These are phyloP conservation scores for Melaleuca quinquenervia DNA, from an alignment of 345 rosid genomes.

Conservation along the genomic window DNA sequence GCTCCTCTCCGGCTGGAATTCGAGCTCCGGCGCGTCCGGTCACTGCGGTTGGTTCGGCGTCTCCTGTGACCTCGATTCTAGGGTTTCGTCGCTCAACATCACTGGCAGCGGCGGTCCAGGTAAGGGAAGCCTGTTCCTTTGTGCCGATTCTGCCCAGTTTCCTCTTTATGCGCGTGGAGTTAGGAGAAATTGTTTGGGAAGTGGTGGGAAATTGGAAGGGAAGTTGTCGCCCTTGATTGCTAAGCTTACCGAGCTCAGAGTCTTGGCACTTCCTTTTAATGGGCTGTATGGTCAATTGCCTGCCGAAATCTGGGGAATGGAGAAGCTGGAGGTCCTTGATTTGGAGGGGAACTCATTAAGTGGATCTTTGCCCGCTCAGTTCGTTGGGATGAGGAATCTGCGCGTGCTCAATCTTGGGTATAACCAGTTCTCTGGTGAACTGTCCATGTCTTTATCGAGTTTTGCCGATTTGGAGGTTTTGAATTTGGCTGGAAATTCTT, in stretches of 20 bases:
- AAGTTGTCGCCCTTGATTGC: conserved; percentile 39
- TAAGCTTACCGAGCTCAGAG: conserved; percentile 49
- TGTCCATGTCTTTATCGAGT: conserved; percentile 33
- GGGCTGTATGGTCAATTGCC: conserved; percentile 61
- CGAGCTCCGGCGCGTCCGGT: conserved; percentile 11
- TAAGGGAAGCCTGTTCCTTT: conserved; percentile 26
- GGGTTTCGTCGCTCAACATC: conserved; percentile 67
- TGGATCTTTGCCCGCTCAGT: conserved; percentile 39
- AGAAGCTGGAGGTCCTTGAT: conserved; percentile 79
- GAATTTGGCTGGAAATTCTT: conserved; percentile 65
- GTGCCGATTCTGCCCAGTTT: conserved; percentile 44
- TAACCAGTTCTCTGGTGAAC: conserved; percentile 50
- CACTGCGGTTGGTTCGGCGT: conserved; percentile 73
- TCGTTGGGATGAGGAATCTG: conserved; percentile 39
- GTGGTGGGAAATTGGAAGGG: conserved; percentile 48
- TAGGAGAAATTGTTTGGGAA: conserved; percentile 43
- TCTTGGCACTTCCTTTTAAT: conserved; percentile 74
- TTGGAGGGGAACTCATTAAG: conserved; percentile 58
- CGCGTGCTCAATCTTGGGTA: conserved; percentile 76
- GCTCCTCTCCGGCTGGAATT: conserved; percentile 52
- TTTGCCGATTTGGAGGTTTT: conserved; percentile 37
- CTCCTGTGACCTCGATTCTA: conserved; percentile 40
- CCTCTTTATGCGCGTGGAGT: conserved; percentile 69
- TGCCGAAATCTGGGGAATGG: conserved; percentile 61
- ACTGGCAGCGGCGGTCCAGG: conserved; percentile 48